Conservation (phyloP, 257 asterid species). For the Solanum gracilifrons region DNA sequence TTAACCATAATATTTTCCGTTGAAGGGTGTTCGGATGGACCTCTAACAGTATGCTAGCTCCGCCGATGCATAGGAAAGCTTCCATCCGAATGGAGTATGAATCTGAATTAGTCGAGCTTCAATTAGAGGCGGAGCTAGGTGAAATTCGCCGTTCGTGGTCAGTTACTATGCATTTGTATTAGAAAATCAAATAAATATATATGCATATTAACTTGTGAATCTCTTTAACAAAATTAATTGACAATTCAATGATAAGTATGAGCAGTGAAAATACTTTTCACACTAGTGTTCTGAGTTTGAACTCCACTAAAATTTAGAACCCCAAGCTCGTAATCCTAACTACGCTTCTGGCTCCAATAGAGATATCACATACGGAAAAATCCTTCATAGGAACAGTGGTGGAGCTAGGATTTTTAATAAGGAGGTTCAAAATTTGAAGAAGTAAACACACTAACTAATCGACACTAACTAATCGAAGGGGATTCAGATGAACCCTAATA, state of each 20-base stretch:
- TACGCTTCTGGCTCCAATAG: not conserved
- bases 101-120: not conserved
- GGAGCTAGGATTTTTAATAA: no score
- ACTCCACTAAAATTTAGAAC: not conserved
- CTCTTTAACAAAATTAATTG: not conserved
- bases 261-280: not conserved
- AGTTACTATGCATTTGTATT: not conserved
- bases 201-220: no score
- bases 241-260: not conserved
- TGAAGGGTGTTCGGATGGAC: not conserved
- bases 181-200: not conserved
- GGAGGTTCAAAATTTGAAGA: no score
- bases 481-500: no score
- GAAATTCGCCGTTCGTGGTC: not conserved
- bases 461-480: no score
- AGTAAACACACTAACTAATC: no score
- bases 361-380: not conserved
- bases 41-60: not conserved
- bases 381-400: no score
- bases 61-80: not conserved
- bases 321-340: not conserved
- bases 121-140: not conserved
- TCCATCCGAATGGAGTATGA: not conserved
- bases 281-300: not conserved
- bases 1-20: no score